Conservation (phyloP, 164 flowering plant genomes). For the Dillenia suffruticosa region DNA sequence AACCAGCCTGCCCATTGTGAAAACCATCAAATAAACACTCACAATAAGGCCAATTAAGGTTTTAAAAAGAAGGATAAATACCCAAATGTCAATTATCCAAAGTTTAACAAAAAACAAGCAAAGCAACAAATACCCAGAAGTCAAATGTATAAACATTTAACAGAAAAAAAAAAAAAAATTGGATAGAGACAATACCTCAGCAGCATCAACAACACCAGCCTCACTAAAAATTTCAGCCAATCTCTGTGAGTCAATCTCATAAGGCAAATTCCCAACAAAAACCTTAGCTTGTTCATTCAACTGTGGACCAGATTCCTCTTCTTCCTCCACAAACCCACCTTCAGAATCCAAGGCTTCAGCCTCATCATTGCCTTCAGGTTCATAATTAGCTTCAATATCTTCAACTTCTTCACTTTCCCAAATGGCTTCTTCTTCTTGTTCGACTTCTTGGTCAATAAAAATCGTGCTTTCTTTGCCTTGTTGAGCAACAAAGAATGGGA, state of each 20-base stretch:
- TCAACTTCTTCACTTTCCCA: constrained; percentile 17
- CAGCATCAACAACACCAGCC: constrained; percentile 82
- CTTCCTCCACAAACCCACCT: constrained; percentile 15
- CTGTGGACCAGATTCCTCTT: constrained; percentile 24
- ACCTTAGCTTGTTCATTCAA: constrained; percentile 81
- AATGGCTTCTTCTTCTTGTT: constrained; percentile 11
- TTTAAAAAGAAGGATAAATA: too few species aligned
- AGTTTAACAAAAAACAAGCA: constrained; percentile 4
- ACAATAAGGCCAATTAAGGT: too few species aligned
- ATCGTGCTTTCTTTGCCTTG: constrained; percentile 33
- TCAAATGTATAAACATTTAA: not conserved
- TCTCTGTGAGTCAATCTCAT: constrained; percentile 61
- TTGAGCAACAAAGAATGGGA: constrained; percentile 26
- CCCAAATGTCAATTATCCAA: too few species aligned
- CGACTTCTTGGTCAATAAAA: constrained; percentile 23
- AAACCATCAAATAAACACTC: too few species aligned
- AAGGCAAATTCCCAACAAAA: constrained; percentile 92
- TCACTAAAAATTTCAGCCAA: constrained; percentile 68
- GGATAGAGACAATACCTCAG: constrained; percentile 40
- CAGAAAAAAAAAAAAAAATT: not conserved
- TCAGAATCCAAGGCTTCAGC: constrained; percentile 14
- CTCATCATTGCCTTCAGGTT: constrained; percentile 11
- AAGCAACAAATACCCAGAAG: not conserved
- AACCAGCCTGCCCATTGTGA: too few species aligned
- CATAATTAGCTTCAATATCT: constrained; percentile 11